A percentile compares a stretch with the other conserved stretches of the same genome.
These are phyloP conservation scores for Ogataea henricii DNA, from an alignment of 805 yeast genomes.

Conservation along the genomic window DNA sequence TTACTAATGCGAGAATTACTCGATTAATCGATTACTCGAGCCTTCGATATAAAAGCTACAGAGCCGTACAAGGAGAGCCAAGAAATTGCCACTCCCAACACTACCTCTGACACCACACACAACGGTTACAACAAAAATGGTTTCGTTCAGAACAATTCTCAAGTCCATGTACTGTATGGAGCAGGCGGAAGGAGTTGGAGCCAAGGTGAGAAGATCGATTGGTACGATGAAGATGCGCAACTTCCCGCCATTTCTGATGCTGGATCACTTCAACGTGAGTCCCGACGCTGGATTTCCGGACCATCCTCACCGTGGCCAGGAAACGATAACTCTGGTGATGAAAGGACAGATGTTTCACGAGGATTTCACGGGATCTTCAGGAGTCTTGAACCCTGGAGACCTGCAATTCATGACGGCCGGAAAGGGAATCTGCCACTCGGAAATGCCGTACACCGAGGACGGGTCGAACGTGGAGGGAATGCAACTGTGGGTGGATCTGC, in stretches of 20 bases:
- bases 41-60: too few species aligned
- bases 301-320: slow-evolving; percentile 83
- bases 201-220: slow-evolving; percentile 76
- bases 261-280: slow-evolving; percentile 72
- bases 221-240: slow-evolving; percentile 69
- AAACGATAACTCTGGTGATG: slow-evolving; percentile 69
- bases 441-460: slow-evolving; percentile 69
- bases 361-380: slow-evolving; percentile 85
- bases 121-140: slow-evolving; percentile 23
- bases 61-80: too few species aligned
- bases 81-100: too few species aligned
- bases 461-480: slow-evolving; percentile 60
- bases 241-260: slow-evolving; percentile 79
- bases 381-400: slow-evolving; percentile 78
- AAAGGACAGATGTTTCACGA: slow-evolving; percentile 76
- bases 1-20: background rate
- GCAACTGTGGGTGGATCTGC: slow-evolving; percentile 89
- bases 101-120: too few species aligned
- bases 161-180: slow-evolving; percentile 61
- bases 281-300: slow-evolving; percentile 79
- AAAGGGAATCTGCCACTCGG: slow-evolving; percentile 81
- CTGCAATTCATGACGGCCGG: slow-evolving; percentile 95
- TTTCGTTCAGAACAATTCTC: slow-evolving; percentile 47
- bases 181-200: slow-evolving; percentile 88
- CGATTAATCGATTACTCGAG: too few species aligned